Base-by-base conservation (phyloP, 306 rosid genomes). In the Vigna nakashimae region DNA sequence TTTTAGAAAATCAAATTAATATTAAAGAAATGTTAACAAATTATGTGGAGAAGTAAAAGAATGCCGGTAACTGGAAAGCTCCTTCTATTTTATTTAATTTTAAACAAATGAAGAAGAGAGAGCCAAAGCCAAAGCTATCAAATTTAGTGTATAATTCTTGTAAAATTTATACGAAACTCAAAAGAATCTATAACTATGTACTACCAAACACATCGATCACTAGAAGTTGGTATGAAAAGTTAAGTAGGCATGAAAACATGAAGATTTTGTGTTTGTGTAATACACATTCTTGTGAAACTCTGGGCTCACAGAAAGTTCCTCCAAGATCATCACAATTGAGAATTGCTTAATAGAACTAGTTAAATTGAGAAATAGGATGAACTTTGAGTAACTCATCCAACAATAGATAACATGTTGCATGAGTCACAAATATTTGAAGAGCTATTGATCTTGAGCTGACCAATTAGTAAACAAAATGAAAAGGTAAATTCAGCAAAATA, bases 291-390 rank as follows among this genome's bases (percentile, higher is more conserved):
- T 89, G 86, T 90, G 97, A 87, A 88, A 94, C 43, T 92, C 97
- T 18, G 20, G 50, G 86, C 57, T 90, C 97, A 43, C 95, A 87
- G 88, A 94, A 92, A 49, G 15, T 78, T 73, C 98, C 97, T 76
- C 98, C 98, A 70, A 94, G 95, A 87, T 94, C 97, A 87, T 94
- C 98, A 80, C 98, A 94, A n/a, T 42, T 42, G 46, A 42, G 13
- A 42, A 42, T 42, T 42, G 46, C 8, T 3, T 8, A 9, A 42
- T 42, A 42, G 46, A 42, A 38, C 7, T 4, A 34, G 38, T 34
- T 34, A 1, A 40, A 40, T 40, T 2, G 24, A 10, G 11, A 3
- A 24, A 10, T 34, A 16, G 5, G 34, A 57, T 57, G 3, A 55
- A 20, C 60, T 53, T 8, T 18, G 1, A 53, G 60, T 18, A 18